Evolutionary conservation across 2,329 filamentous ascomycete genomes (phyloP), one percentile per base, ranked within the genome.

Genomic region (Elsinoe australis): DNA sequence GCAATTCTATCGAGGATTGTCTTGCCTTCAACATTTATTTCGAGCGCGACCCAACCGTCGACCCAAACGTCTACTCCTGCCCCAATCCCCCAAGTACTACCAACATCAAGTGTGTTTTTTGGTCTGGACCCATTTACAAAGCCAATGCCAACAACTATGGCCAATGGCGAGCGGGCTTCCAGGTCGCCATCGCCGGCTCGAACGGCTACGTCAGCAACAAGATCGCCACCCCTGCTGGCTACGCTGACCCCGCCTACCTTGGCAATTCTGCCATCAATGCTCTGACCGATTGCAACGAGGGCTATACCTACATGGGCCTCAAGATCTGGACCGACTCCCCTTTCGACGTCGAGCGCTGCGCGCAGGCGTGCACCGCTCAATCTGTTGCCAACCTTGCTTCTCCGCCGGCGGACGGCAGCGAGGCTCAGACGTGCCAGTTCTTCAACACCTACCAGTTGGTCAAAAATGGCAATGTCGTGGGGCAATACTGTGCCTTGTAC

Each of bases 371-470:
- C 38, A 42, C 26, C 26, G 12, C 12, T 7, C 7, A 7, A 12
- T 29, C 26, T 6, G 26, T 7, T 12, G 26, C 6, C 7, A 29
- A 29, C 12, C 26, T 6, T 12, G 26, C 26, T 29, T 7, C 26
- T 12, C 42, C 49, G n/a, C 44, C 49, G 5, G 3, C 31, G 12
- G 28, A 47, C 26, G 49, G 46, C 12, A 19, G 10, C 22, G 21
- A 31, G 6, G 12, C 31, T 35, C 47, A 57, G 55, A 62, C 55
- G 6, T 65, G 61, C 58, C 55, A 57, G 32, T 64, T 61, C 53
- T 59, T 58, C 54, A 63, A 64, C 49, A 60, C 61, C 1, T 63
- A 63, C 50, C 44, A 61, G 10, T 49, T 63, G 10, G 48, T 55
- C 26, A 58, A 58, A 38, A 54, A 61, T 38, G 50, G 51, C 2